phyloP scores from a whole-genome alignment of 495 filamentous ascomycete species.

The Cercophora samala region DNA sequence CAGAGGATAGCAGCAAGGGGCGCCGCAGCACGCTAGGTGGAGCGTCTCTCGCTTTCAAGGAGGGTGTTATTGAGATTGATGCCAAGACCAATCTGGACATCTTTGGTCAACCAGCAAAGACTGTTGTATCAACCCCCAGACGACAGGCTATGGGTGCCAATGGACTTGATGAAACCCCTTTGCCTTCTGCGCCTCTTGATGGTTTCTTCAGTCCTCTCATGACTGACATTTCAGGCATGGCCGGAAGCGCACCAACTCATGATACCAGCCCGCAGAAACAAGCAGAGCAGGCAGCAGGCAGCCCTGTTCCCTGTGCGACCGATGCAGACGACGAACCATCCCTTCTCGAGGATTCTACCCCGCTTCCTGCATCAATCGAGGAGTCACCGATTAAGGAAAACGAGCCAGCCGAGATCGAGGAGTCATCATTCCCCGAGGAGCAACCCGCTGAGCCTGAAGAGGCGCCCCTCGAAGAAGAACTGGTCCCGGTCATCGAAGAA shows the following conservation, averaged over 20 bases:
- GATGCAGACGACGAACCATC: slow-evolving; percentile 2
- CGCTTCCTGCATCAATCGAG: neutral
- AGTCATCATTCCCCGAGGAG: neutral
- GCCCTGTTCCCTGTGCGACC: slow-evolving; percentile 3
- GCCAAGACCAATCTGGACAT: slow-evolving; percentile 32
- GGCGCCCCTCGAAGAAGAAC: neutral
- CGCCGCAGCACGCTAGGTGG: slow-evolving; percentile 27
- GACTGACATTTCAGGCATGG: neutral
- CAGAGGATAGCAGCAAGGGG: slow-evolving; percentile 3
- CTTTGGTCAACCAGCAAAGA: slow-evolving; percentile 21
- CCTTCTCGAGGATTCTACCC: neutral
- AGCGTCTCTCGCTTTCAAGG: neutral
- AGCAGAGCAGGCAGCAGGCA: slow-evolving; percentile 22
- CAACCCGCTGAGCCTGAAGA: neutral
- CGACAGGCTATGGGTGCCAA: neutral
- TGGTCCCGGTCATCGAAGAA: neutral
- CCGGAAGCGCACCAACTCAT: slow-evolving; percentile 7
- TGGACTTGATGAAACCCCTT: neutral
- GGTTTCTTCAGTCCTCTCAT: slow-evolving; percentile 6
- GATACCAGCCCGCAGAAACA: neutral
- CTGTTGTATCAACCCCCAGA: neutral
- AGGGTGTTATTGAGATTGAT: slow-evolving; percentile 30
- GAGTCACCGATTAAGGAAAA: neutral
- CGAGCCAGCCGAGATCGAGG: neutral
- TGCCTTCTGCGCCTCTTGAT: neutral